Evolutionary conservation across 257 asterid genomes (phyloP).

Genomic region (Ballota nigra): DNA sequence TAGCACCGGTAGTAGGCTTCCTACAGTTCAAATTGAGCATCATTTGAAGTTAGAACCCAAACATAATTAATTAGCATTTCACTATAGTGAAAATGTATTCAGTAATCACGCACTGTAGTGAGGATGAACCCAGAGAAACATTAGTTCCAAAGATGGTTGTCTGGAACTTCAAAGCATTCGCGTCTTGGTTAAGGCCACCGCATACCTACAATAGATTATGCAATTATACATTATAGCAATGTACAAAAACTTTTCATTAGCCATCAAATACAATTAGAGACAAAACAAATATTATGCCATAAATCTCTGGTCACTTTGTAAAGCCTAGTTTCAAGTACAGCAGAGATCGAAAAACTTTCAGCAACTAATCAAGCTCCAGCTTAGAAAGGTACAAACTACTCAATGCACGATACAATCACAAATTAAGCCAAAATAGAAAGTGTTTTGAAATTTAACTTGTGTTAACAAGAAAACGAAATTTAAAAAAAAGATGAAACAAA

Average conservation of each 20-base stretch:
- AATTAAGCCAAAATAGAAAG: background rate
- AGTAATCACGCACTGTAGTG: conserved; percentile 57
- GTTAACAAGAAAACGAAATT: background rate
- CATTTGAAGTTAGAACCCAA: conserved; percentile 1
- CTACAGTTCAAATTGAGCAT: conserved; percentile 28
- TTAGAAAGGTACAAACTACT: background rate
- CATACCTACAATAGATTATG: conserved; percentile 36
- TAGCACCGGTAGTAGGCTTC: conserved; percentile 29
- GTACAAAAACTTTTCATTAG: background rate
- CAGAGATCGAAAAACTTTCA: background rate
- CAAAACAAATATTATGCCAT: background rate
- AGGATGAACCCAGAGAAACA: conserved; percentile 38
- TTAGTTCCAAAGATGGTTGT: conserved; percentile 56
- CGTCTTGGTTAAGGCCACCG: conserved; percentile 25
- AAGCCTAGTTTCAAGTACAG: background rate
- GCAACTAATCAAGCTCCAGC: background rate
- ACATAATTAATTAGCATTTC: background rate
- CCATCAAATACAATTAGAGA: background rate
- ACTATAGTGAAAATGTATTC: background rate
- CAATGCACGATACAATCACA: background rate
- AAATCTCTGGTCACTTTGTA: background rate
- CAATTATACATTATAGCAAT: background rate
- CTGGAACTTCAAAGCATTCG: conserved; percentile 51
- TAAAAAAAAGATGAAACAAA: background rate
- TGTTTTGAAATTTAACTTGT: background rate